Evolutionary conservation across 305 asterid genomes (phyloP), one percentile per base, ranked within the genome.

Genomic region (Fraxinus latifolia): DNA sequence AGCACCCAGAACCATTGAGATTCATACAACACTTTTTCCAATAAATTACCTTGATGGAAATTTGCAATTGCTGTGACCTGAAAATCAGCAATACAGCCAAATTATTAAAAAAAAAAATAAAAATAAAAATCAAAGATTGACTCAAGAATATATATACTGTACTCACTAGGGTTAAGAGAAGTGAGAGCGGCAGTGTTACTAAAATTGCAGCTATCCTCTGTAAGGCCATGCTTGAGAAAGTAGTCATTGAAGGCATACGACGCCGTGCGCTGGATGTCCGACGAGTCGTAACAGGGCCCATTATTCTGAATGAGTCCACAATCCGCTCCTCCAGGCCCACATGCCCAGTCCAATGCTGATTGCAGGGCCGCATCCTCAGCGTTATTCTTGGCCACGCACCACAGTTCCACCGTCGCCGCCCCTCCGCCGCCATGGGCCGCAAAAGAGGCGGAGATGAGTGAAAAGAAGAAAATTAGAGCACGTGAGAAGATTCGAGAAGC

Each of bases 361-460:
- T 92, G 95, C 17, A 95, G 91, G 5, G 94, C 91, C 27, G 88
- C 79, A 88, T 95, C 98, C 31, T 90, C 94, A 5, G 99, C 99
- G 86, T 95, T 93, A 87, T 95, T 95, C 89, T 93, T 93, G 1
- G 98, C 97, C 79, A 95, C 99, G 86, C 99, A 95, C 99, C 99
- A 95, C 27, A 95, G 88, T 86, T 93, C 91, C 84, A 84, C 74
- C 34, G 86, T 72, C 47, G 19, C 83, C 19, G 55, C 68, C 6
- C 80, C 80, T 15, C 86, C 88, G 84, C 86, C 85, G 72, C 80
- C 89, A 11, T 79, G 89, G 82, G 89, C 91, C 1, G 80, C 84
- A 42, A 81, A 81, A 55, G 29, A 53, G 80, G 76, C 75, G 82
- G 84, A 65, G 71, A 81, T 67, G 74, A 25, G 36, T 25, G 74